Evolutionary conservation across 768 basidiomycete genomes (phyloP).

Genomic region (Podaxis sp.): DNA sequence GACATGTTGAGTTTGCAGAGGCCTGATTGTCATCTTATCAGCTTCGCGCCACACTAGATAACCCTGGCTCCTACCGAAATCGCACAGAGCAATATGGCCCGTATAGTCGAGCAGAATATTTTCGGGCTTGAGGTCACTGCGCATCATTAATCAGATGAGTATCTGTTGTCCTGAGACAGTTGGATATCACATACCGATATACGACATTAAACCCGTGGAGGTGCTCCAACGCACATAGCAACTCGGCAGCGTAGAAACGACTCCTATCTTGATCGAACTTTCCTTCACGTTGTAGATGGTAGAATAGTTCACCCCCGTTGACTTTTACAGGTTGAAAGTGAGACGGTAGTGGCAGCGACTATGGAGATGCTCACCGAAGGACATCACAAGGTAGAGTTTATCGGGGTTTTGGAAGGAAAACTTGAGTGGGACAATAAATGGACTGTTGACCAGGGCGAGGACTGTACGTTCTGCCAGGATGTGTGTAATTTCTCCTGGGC

Average conservation of each 20-base stretch:
- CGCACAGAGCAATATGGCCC: constrained; percentile 96
- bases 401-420: constrained; percentile 99
- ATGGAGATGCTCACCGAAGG: constrained; percentile 63
- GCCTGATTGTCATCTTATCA: constrained; percentile 33
- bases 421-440: constrained; percentile 98
- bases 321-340: constrained; percentile 41
- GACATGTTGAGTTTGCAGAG: constrained; percentile 97
- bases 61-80: constrained; percentile 63
- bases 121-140: constrained; percentile 93
- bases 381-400: constrained; percentile 96
- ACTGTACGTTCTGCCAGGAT: constrained; percentile 97
- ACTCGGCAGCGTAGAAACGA: constrained; percentile 97
- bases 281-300: constrained; percentile 94
- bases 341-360: neutral
- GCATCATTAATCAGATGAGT: neutral
- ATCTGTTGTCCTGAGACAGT: neutral
- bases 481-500: constrained; percentile 96
- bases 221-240: constrained; percentile 93
- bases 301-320: constrained; percentile 97
- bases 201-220: constrained; percentile 97
- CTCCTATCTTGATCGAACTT: constrained; percentile 93
- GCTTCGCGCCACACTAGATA: neutral
- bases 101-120: constrained; percentile 98
- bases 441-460: constrained; percentile 94
- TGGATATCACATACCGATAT: constrained; percentile 65